phyloP scores from a whole-genome alignment of 441 rosid species.

The Aquilaria agallochum region DNA sequence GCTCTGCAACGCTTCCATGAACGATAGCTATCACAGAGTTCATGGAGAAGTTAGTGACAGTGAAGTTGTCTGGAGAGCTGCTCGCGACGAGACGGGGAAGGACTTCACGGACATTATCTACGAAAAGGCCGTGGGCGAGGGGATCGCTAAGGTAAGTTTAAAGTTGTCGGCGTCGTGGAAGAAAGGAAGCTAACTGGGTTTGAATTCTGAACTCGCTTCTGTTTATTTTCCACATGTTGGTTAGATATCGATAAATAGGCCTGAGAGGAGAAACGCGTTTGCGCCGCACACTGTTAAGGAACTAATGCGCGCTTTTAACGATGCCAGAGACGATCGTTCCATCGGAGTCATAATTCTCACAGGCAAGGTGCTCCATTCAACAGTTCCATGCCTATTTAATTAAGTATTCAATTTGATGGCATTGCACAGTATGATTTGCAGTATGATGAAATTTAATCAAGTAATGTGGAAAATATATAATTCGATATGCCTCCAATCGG shows the following conservation, averaged over 20 bases:
- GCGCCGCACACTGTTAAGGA: constrained; percentile 76
- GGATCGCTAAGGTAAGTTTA: constrained; percentile 68
- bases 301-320: constrained; percentile 67
- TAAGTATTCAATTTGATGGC: no score
- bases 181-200: neutral
- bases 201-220: constrained; percentile 4
- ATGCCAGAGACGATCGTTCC: constrained; percentile 80
- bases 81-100: constrained; percentile 31
- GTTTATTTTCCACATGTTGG: constrained; percentile 1
- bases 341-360: constrained; percentile 82
- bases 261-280: constrained; percentile 81
- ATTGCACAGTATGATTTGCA: no score
- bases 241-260: constrained; percentile 79
- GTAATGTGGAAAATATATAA: no score
- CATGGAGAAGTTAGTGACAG: constrained; percentile 64
- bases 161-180: neutral
- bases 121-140: constrained; percentile 80
- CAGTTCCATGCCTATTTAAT: neutral
- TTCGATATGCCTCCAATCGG: neutral
- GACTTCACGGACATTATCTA: constrained; percentile 68
- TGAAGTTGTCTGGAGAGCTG: constrained; percentile 55
- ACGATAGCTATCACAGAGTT: constrained; percentile 63
- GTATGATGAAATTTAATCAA: no score
- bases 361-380: constrained; percentile 51
- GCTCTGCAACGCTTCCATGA: constrained; percentile 34